These are phyloP conservation scores for Bipolaris sorokiniana DNA, from an alignment of 2,329 filamentous ascomycete species.

Conservation along the genomic window DNA sequence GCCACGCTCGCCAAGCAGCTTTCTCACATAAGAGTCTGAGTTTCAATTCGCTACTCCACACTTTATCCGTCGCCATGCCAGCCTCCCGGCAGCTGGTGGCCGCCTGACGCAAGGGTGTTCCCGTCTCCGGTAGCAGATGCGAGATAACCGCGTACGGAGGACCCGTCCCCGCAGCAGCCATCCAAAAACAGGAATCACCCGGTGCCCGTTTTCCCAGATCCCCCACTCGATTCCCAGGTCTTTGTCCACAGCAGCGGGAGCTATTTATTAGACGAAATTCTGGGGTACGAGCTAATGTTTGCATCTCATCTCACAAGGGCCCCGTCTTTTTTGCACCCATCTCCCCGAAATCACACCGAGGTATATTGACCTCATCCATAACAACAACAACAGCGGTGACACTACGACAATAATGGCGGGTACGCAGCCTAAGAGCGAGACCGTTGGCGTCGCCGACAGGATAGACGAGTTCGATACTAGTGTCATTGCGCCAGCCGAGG, in stretches of 20 bases:
- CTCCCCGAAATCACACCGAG: conserved; percentile 9
- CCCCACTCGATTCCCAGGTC: conserved; percentile 19
- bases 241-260: conserved; percentile 18
- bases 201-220: conserved; percentile 28
- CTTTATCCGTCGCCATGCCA: not conserved
- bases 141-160: conserved; percentile 13
- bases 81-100: not conserved
- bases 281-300: conserved; percentile 12
- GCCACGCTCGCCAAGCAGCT: not conserved
- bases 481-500: conserved; percentile 43
- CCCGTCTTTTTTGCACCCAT: conserved; percentile 7
- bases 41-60: conserved; percentile 4
- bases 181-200: conserved; percentile 29
- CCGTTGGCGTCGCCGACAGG: conserved; percentile 23
- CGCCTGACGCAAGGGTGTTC: conserved; percentile 12
- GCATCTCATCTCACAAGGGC: conserved; percentile 9
- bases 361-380: not conserved
- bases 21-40: not conserved
- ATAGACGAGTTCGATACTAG: conserved; percentile 33
- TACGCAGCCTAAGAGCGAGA: conserved; percentile 33
- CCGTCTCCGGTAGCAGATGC: not conserved
- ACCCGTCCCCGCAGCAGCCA: conserved; percentile 33
- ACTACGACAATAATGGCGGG: conserved; percentile 15
- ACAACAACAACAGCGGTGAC: not conserved
- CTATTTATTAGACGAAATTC: conserved; percentile 34